These are phyloP conservation scores for Fusarium sp. DNA, from an alignment of 2,329 filamentous ascomycete species.

Conservation along the genomic window DNA sequence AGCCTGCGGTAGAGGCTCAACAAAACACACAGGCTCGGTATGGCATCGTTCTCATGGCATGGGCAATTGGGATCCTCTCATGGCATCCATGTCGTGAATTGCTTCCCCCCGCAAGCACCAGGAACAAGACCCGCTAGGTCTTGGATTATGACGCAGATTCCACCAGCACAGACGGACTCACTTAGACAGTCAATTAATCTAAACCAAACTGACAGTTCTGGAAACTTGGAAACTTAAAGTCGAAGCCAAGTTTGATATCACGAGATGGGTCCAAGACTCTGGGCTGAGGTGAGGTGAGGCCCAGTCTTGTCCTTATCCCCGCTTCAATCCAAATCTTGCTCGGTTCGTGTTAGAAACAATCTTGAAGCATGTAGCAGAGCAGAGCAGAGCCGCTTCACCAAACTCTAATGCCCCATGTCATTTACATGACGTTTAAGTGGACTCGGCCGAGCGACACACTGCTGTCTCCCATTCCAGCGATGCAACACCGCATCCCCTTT, in stretches of 20 bases:
- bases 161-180: neutral
- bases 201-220: neutral
- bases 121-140: constrained; percentile 21
- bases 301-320: neutral
- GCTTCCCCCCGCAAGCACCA: constrained; percentile 29
- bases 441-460: constrained; percentile 26
- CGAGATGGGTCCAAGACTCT: constrained; percentile 3
- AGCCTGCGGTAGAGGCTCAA: constrained; percentile 12
- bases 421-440: constrained; percentile 34
- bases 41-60: constrained; percentile 7
- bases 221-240: constrained; percentile 17
- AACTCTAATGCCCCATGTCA: constrained; percentile 34
- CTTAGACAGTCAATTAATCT: constrained; percentile 2
- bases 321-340: neutral
- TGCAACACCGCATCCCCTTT: neutral
- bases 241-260: constrained; percentile 3
- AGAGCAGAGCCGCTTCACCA: constrained; percentile 34
- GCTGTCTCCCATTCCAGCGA: constrained; percentile 6
- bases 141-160: constrained; percentile 42
- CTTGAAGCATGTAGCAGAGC: constrained; percentile 6
- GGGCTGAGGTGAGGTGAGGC: neutral
- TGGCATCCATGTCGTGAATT: constrained; percentile 19
- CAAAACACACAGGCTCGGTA: constrained; percentile 12
- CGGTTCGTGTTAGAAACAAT: neutral
- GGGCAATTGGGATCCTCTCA: constrained; percentile 20